Evolutionary conservation across 768 basidiomycete species (phyloP).

Genomic region (Psilocybe sp.): DNA sequence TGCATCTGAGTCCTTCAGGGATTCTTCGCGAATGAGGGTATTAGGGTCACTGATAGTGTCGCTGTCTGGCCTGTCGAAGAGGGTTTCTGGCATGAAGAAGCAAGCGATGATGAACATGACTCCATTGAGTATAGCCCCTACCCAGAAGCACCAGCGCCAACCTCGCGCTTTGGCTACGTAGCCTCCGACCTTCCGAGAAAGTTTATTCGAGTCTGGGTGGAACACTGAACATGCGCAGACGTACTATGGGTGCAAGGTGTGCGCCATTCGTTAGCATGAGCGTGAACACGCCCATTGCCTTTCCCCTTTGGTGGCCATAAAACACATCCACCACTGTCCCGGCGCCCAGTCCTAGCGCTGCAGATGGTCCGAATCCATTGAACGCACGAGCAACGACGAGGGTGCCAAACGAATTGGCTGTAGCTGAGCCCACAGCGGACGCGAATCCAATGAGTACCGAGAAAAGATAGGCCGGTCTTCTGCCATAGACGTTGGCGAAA

Average conservation of each 20-base stretch:
- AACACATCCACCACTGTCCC: constrained; percentile 37
- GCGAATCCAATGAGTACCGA: constrained; percentile 32
- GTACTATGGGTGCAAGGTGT: constrained; percentile 39
- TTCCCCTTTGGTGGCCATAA: constrained; percentile 36
- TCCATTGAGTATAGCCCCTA: constrained; percentile 40
- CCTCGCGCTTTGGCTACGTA: constrained; percentile 34
- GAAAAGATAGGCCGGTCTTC: constrained; percentile 33
- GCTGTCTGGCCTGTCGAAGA: constrained; percentile 28
- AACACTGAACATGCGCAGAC: constrained; percentile 3
- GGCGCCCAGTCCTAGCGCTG: constrained; percentile 34
- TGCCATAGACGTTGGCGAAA: constrained; percentile 38
- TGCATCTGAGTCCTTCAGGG: constrained; percentile 13
- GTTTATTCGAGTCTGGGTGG: neutral
- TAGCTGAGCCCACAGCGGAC: constrained; percentile 31
- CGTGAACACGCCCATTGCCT: constrained; percentile 41
- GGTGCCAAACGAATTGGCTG: constrained; percentile 28
- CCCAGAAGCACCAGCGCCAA: constrained; percentile 45
- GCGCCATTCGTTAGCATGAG: constrained; percentile 39
- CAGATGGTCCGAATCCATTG: constrained; percentile 34
- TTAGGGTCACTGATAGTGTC: neutral
- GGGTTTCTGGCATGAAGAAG: constrained; percentile 40
- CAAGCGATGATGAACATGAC: constrained; percentile 31
- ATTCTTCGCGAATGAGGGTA: neutral
- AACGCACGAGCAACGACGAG: constrained; percentile 31
- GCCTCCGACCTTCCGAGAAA: constrained; percentile 27